Conservation (phyloP, 345 rosid species). For the Cardamine occulta region DNA sequence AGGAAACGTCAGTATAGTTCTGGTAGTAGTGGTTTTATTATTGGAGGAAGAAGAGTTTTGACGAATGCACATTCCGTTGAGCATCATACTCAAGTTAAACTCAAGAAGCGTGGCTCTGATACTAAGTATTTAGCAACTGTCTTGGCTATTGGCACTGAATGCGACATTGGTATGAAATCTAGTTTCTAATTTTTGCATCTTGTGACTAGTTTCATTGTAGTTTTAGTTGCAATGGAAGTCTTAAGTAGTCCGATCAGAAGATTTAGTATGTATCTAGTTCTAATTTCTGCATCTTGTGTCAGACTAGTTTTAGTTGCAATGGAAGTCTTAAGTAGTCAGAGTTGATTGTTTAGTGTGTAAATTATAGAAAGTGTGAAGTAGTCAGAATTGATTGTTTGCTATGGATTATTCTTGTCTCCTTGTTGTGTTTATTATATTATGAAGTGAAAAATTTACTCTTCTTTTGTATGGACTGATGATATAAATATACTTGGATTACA, state of each 20-base stretch:
- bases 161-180: constrained; percentile 72
- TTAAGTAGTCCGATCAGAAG: background rate
- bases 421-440: background rate
- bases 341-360: background rate
- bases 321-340: background rate
- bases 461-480: background rate
- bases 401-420: background rate
- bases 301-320: background rate
- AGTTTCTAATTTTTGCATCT: background rate
- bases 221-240: background rate
- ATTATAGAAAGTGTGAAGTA: too few species aligned
- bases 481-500: constrained; percentile 32
- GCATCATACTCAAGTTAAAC: constrained; percentile 90
- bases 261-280: too few species aligned
- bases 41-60: constrained; percentile 73
- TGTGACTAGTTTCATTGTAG: background rate
- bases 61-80: constrained; percentile 96
- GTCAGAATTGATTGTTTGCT: background rate
- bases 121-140: constrained; percentile 88
- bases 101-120: constrained; percentile 91
- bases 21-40: constrained; percentile 81
- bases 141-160: constrained; percentile 86
- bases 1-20: constrained; percentile 87
- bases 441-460: background rate
- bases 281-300: background rate